Conservation (phyloP, 805 yeast genomes). For the Wickerhamiella domercqiae region DNA sequence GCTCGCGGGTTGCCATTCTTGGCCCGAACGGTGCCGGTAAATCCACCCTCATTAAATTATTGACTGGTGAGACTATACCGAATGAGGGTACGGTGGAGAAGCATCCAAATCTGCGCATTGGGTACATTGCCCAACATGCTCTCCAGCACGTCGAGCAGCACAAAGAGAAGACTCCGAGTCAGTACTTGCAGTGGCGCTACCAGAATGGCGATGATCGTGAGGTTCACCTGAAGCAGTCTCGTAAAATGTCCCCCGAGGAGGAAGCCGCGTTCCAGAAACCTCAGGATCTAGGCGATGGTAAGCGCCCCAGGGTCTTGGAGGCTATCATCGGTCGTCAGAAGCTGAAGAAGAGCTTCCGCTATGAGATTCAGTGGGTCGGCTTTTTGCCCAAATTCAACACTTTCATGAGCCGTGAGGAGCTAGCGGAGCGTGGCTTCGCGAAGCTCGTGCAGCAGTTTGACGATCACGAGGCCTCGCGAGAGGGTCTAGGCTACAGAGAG, state of each 20-base stretch:
- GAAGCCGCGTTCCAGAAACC: conserved; percentile 60
- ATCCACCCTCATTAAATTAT: conserved; percentile 81
- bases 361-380: conserved; percentile 85
- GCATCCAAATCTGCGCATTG: conserved; percentile 95
- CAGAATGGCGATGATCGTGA: conserved; percentile 97
- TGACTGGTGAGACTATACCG: conserved; percentile 86
- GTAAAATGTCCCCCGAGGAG: conserved; percentile 71
- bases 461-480: conserved; percentile 98
- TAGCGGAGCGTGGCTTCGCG: conserved; percentile 71
- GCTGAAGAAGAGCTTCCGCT: conserved; percentile 89
- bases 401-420: conserved; percentile 75
- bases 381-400: conserved; percentile 90
- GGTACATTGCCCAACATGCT: conserved; percentile 97
- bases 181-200: conserved; percentile 96
- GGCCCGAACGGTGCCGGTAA: conserved; percentile 99
- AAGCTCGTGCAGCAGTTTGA: conserved; percentile 92
- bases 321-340: conserved; percentile 96
- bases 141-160: conserved; percentile 94
- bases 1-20: conserved; percentile 92
- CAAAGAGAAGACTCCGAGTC: conserved; percentile 95
- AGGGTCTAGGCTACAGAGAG: conserved; percentile 97
- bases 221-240: conserved; percentile 80
- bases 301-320: conserved; percentile 77
- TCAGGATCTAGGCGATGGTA: conserved; percentile 70
- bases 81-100: conserved; percentile 82